Base-by-base conservation (phyloP, 2,329 filamentous ascomycete genomes). In the Curvularia sp. region DNA sequence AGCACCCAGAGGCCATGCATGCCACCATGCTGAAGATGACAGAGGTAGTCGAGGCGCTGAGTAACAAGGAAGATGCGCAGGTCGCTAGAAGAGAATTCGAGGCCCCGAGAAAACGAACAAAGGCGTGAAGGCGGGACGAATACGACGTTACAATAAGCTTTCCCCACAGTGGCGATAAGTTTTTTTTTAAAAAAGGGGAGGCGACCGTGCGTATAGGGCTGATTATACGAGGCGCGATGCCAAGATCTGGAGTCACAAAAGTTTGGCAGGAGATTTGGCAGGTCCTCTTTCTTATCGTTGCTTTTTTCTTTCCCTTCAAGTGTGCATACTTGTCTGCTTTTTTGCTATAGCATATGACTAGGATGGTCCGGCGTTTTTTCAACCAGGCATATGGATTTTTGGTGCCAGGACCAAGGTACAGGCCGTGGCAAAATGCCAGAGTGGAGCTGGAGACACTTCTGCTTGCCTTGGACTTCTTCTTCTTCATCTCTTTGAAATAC, bases 1-100 rank as follows among this genome's bases (percentile, higher is more conserved):
- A 77, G 53, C 72, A 77, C 53, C 72, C 72, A 0, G 66, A 71
- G 34, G 66, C 72, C 1, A 64, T 77, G 8, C 64, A 75, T 41
- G 49, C 59, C 9, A 74, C 66, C 3, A 49, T 75, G 65, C 42
- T 73, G 32, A 63, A 57, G 15, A 71, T 77, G 72, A 58, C 61
- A 0, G 64, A 68, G 32, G 27, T 78, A 0, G 52, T 73, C 1
- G 64, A 68, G 21, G 58, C 48, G 1, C 57, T 72, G 52, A 27
- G 56, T 2, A 39, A 28, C 3, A 54, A 47, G 43, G 23, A 27
- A 23, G 41, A 52, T 30, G 52, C 42, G 15, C 23, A 55, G 21
- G 12, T 61, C 21, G 52, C 25, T 1, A 49, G 32, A 2, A 47
- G 23, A 21, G 55, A 53, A 10, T 46, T 39, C 5, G 52, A 30